Conservation (phyloP, 2,329 filamentous ascomycete genomes). For the Colletotrichum euphorbiae region DNA sequence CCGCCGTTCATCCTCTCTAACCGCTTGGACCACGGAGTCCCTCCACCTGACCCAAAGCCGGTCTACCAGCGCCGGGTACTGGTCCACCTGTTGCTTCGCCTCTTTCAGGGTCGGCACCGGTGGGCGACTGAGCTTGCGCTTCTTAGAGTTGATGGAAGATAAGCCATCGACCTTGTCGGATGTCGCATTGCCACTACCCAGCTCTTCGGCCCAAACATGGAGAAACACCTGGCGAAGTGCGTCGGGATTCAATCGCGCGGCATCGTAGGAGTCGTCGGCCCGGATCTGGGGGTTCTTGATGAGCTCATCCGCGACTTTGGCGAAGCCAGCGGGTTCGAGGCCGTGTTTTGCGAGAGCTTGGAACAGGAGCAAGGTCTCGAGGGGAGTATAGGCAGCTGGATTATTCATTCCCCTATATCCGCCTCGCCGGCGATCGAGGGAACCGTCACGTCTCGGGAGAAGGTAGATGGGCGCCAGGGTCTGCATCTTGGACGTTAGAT, state of each 20-base stretch:
- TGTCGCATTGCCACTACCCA: slow-evolving; percentile 62
- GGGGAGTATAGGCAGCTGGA: slow-evolving; percentile 78
- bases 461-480: slow-evolving; percentile 68
- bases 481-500: slow-evolving; percentile 41
- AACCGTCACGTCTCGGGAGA: slow-evolving; percentile 63
- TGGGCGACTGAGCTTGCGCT: slow-evolving; percentile 79
- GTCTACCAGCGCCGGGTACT: slow-evolving; percentile 77
- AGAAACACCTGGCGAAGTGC: slow-evolving; percentile 84
- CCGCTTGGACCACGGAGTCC: slow-evolving; percentile 74
- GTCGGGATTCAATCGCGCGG: slow-evolving; percentile 78
- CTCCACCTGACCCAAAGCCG: slow-evolving; percentile 82
- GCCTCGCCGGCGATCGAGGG: slow-evolving; percentile 68
- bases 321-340: slow-evolving; percentile 73
- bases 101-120: slow-evolving; percentile 74
- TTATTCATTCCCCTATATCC: slow-evolving; percentile 67
- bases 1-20: slow-evolving; percentile 78
- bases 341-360: slow-evolving; percentile 80
- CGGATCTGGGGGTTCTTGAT: slow-evolving; percentile 79
- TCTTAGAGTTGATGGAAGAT: slow-evolving; percentile 72
- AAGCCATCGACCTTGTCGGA: slow-evolving; percentile 46
- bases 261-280: slow-evolving; percentile 77
- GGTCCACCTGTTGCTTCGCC: slow-evolving; percentile 72
- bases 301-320: slow-evolving; percentile 78
- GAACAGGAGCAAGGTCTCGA: slow-evolving; percentile 89
- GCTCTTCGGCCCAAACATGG: slow-evolving; percentile 79